A percentile compares a stretch with the other conserved stretches of the same genome.
These are phyloP conservation scores for Verticillium longisporum DNA, from an alignment of 2,329 filamentous ascomycete species.

Conservation along the genomic window DNA sequence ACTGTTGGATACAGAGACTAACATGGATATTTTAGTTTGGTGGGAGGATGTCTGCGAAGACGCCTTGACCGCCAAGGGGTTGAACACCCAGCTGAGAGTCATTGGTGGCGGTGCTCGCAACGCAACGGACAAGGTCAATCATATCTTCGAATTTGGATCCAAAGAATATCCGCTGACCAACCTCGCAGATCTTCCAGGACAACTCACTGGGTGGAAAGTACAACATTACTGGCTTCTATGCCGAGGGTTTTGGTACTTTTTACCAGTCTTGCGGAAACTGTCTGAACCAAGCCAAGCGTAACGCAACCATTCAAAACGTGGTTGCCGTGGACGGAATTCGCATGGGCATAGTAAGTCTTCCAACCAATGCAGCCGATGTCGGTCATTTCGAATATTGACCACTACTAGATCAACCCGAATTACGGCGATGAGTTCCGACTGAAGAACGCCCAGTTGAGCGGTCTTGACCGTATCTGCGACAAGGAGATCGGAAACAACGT, in stretches of 20 bases:
- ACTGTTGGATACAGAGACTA: background rate
- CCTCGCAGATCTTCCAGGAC: slow-evolving; percentile 18
- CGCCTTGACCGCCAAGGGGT: slow-evolving; percentile 18
- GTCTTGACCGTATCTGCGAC: slow-evolving; percentile 14
- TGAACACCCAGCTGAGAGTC: slow-evolving; percentile 20
- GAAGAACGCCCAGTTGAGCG: slow-evolving; percentile 17
- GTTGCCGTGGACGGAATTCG: slow-evolving; percentile 15
- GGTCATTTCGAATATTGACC: background rate
- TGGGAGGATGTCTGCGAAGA: slow-evolving; percentile 23
- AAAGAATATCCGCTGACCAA: background rate
- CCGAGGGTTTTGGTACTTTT: slow-evolving; percentile 19
- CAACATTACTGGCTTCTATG: slow-evolving; percentile 22
- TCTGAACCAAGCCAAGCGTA: slow-evolving; percentile 16
- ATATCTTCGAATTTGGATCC: background rate
- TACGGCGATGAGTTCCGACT: slow-evolving; percentile 20
- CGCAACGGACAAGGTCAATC: slow-evolving; percentile 19
- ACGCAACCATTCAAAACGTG: slow-evolving; percentile 20
- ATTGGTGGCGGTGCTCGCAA: slow-evolving; percentile 19
- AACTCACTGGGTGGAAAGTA: slow-evolving; percentile 22
- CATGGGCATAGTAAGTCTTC: slow-evolving; percentile 16
- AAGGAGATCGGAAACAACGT: slow-evolving; percentile 22
- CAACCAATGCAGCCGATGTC: background rate
- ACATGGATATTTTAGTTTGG: slow-evolving; percentile 18
- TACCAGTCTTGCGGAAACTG: slow-evolving; percentile 22
- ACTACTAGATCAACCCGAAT: slow-evolving; percentile 18